These are phyloP conservation scores for Funneliformis geosporum DNA, from an alignment of 192 early-diverging fungal species.

Conservation along the genomic window DNA sequence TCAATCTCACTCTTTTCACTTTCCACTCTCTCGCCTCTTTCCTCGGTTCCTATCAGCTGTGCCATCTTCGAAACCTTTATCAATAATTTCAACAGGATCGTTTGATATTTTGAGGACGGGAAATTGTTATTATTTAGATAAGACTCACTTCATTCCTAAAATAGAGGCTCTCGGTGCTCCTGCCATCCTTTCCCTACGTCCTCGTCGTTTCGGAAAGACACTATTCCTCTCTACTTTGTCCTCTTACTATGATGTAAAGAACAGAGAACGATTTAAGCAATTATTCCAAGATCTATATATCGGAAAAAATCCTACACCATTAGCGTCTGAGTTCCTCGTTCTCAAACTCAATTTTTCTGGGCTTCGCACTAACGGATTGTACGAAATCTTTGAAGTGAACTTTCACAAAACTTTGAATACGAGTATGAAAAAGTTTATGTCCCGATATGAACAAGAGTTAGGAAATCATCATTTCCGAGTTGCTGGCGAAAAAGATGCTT, in stretches of 20 bases:
- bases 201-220: slow-evolving; percentile 26
- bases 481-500: slow-evolving; percentile 28
- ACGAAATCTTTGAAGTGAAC: slow-evolving; percentile 20
- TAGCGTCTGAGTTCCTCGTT: slow-evolving; percentile 23
- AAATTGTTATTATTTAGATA: slow-evolving; percentile 27
- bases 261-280: slow-evolving; percentile 19
- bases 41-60: background rate
- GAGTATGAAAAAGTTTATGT: slow-evolving; percentile 15
- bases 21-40: background rate
- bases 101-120: background rate
- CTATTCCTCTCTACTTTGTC: slow-evolving; percentile 29
- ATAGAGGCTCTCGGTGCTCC: slow-evolving; percentile 20
- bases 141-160: slow-evolving; percentile 31
- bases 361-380: slow-evolving; percentile 14
- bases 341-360: slow-evolving; percentile 24
- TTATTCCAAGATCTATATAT: slow-evolving; percentile 23
- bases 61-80: background rate
- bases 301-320: slow-evolving; percentile 24
- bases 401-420: slow-evolving; percentile 24
- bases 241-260: slow-evolving; percentile 29
- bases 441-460: slow-evolving; percentile 27
- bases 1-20: background rate
- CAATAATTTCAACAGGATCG: slow-evolving; percentile 26
- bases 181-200: slow-evolving; percentile 27
- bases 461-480: slow-evolving; percentile 17